These are phyloP conservation scores for Lactuca sativa DNA, from an alignment of 129 eudicot species.

Conservation along the genomic window DNA sequence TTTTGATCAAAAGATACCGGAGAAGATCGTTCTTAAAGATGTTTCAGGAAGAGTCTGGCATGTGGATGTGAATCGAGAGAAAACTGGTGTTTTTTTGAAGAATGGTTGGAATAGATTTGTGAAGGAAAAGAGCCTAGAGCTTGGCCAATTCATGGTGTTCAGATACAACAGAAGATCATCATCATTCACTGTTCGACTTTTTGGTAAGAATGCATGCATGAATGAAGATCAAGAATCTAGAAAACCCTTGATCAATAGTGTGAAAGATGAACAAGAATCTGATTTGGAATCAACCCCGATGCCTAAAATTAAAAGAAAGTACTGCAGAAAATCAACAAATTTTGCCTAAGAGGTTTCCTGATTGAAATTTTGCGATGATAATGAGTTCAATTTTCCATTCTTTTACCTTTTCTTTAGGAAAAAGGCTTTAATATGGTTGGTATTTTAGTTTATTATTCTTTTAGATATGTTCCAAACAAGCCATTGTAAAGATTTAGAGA, in stretches of 20 bases:
- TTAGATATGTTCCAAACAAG: too few species aligned
- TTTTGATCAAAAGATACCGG: slow-evolving; percentile 34
- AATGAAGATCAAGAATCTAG: slow-evolving; percentile 10
- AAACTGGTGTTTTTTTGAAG: slow-evolving; percentile 24
- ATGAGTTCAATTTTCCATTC: not conserved
- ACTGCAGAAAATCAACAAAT: not conserved
- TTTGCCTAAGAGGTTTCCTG: not conserved
- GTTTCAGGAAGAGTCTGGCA: slow-evolving; percentile 30
- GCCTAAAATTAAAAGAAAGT: slow-evolving; percentile 8
- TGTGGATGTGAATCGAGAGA: slow-evolving; percentile 24
- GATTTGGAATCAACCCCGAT: not conserved
- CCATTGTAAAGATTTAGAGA: too few species aligned
- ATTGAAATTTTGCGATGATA: not conserved
- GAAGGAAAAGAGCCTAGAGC: slow-evolving; percentile 23
- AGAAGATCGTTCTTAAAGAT: slow-evolving; percentile 26
- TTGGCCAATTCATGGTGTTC: slow-evolving; percentile 38
- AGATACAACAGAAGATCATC: slow-evolving; percentile 14
- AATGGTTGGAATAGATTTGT: slow-evolving; percentile 43
- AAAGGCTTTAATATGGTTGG: not conserved
- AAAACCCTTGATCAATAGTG: slow-evolving; percentile 4
- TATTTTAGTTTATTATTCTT: too few species aligned
- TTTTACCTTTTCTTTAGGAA: not conserved
- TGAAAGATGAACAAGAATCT: slow-evolving; percentile 21
- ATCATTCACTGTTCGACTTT: slow-evolving; percentile 32
- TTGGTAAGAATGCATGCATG: slow-evolving; percentile 34